Conservation (phyloP, 257 asterid species). For the Fraxinus quadrangulata region DNA sequence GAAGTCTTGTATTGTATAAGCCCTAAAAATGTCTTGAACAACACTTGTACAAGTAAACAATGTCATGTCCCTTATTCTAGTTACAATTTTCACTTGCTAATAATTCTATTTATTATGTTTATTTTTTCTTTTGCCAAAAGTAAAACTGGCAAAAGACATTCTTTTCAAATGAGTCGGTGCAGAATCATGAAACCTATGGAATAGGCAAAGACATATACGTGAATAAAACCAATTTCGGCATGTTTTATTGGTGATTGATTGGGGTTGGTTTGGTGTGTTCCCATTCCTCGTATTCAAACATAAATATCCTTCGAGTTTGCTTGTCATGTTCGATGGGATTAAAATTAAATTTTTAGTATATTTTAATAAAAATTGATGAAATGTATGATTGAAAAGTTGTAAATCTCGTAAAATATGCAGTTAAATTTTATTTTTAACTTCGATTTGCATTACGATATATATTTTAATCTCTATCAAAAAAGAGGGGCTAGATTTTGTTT, state of each 20-base stretch:
- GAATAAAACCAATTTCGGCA: neutral
- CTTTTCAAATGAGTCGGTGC: slow-evolving; percentile 7
- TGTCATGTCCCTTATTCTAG: neutral
- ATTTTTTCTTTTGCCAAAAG: neutral
- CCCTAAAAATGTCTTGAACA: too few relatives aligned
- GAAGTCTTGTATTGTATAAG: too few relatives aligned
- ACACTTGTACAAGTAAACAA: too few relatives aligned
- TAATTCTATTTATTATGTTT: neutral
- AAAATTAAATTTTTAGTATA: too few relatives aligned
- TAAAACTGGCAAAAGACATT: neutral
- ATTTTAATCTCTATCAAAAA: too few relatives aligned
- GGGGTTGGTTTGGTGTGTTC: neutral
- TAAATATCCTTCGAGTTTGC: neutral
- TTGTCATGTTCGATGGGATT: too few relatives aligned
- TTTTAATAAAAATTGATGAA: too few relatives aligned
- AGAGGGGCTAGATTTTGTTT: neutral
- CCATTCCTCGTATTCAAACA: too few relatives aligned
- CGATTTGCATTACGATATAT: too few relatives aligned
- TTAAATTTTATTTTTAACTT: too few relatives aligned
- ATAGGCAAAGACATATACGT: neutral
- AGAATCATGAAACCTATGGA: neutral
- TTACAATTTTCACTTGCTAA: neutral
- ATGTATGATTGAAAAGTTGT: too few relatives aligned
- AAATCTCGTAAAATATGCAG: too few relatives aligned
- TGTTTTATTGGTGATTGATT: neutral